Conservation (phyloP, 495 filamentous ascomycete genomes). For the Penicillium ochrochloron region DNA sequence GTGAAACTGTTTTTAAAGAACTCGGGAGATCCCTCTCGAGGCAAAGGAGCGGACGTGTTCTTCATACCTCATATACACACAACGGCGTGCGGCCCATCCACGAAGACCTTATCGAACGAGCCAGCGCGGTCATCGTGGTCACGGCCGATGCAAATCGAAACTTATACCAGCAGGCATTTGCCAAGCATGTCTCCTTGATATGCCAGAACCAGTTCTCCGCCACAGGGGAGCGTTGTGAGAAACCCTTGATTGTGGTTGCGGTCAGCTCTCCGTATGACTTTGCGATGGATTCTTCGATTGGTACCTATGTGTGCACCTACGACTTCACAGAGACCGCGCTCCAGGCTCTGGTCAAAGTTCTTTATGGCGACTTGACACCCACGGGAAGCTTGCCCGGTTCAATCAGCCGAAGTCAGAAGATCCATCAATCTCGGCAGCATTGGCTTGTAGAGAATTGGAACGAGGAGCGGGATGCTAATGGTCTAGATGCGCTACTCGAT, state of each 20-base stretch:
- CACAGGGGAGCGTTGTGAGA: constrained; percentile 60
- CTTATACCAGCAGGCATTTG: constrained; percentile 86
- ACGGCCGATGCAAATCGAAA: constrained; percentile 91
- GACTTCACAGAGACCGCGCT: constrained; percentile 92
- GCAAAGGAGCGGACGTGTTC: constrained; percentile 76
- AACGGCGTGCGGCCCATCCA: constrained; percentile 88
- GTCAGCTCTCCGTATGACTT: constrained; percentile 94
- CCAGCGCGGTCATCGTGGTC: constrained; percentile 81
- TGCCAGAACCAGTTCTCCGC: constrained; percentile 70
- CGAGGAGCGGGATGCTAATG: constrained; percentile 71
- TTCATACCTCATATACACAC: constrained; percentile 90
- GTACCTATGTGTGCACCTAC: constrained; percentile 90
- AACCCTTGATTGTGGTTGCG: constrained; percentile 79
- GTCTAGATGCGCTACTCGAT: constrained; percentile 69
- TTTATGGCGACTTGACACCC: constrained; percentile 77
- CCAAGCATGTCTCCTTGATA: constrained; percentile 93
- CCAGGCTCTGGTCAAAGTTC: constrained; percentile 75
- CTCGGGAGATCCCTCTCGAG: constrained; percentile 80
- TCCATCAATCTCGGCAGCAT: constrained; percentile 78
- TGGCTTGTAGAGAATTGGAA: constrained; percentile 90
- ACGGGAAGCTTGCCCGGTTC: constrained; percentile 78
- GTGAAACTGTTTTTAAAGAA: constrained; percentile 85
- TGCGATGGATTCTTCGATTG: constrained; percentile 84
- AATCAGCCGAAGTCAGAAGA: constrained; percentile 79
- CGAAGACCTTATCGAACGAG: constrained; percentile 85